Conservation (phyloP, 2,329 filamentous ascomycete genomes). For the Xylaria sp. region DNA sequence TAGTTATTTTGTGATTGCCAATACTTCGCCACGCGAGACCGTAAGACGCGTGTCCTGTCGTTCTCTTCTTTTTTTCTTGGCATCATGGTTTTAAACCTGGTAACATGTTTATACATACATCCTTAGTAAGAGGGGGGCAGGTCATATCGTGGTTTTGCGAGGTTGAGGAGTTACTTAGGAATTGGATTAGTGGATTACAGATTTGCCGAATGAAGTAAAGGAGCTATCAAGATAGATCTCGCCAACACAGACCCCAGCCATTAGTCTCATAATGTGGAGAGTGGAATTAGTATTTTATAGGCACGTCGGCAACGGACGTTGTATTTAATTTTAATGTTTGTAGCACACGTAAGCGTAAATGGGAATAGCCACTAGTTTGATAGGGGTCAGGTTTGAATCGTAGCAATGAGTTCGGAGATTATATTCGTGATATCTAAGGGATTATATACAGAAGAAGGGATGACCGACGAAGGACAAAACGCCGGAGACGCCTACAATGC, state of each 20-base stretch:
- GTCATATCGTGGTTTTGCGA: no score
- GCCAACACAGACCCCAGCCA: no score
- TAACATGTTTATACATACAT: no score
- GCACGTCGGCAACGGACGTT: background rate
- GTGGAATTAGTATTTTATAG: no score
- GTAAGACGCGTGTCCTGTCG: background rate
- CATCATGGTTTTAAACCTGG: background rate
- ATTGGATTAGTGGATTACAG: no score
- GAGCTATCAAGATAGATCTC: no score
- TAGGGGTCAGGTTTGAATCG: background rate
- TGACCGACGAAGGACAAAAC: conserved; percentile 1
- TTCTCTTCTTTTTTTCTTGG: background rate
- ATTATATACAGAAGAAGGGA: conserved; percentile 25
- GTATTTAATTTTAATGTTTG: background rate
- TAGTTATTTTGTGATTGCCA: background rate
- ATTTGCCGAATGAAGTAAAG: no score
- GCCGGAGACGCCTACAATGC: conserved; percentile 31
- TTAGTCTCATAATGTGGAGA: no score
- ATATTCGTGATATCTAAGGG: background rate
- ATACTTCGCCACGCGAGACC: background rate
- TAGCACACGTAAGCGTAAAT: background rate
- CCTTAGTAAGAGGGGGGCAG: no score
- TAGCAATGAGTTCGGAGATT: background rate
- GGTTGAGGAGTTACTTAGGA: no score
- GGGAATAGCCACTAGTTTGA: background rate